phyloP scores from a whole-genome alignment of 2,329 filamentous ascomycete species.

The Exophiala dermatitidis region DNA sequence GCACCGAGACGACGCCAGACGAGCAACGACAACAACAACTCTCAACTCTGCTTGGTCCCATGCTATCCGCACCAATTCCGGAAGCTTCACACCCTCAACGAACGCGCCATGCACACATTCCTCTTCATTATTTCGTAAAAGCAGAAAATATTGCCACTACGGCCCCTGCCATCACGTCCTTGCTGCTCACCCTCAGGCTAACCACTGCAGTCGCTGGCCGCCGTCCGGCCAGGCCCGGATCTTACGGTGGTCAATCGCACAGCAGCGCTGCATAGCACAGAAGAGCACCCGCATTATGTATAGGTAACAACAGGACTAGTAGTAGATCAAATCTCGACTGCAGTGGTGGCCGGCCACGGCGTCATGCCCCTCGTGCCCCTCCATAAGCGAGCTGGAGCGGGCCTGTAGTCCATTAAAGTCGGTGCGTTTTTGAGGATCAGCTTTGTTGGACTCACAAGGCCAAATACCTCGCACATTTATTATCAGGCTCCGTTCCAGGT shows the following conservation, averaged over 20 bases:
- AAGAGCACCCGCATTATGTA: too few species aligned
- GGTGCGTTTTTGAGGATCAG: not conserved
- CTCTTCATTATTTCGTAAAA: not conserved
- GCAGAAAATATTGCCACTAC: too few species aligned
- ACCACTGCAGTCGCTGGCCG: slow-evolving; percentile 1
- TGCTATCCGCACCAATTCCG: slow-evolving; percentile 1
- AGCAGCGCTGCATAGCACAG: not conserved
- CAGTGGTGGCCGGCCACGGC: not conserved
- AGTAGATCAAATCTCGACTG: not conserved
- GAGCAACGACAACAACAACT: not conserved
- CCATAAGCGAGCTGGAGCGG: slow-evolving; percentile 6
- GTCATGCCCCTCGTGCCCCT: slow-evolving; percentile 9
- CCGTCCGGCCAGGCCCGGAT: slow-evolving; percentile 16
- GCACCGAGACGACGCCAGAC: slow-evolving; percentile 3
- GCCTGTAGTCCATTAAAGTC: not conserved
- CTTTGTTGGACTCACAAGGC: not conserved
- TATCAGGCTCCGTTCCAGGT: too few species aligned
- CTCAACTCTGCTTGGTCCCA: not conserved
- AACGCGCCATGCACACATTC: not conserved
- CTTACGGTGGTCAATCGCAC: slow-evolving; percentile 7
- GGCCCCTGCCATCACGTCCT: not conserved
- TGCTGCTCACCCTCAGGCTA: not conserved
- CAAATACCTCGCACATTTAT: not conserved
- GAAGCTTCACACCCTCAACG: slow-evolving; percentile 6
- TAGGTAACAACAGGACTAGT: too few species aligned